Evolutionary conservation across 805 yeast genomes (phyloP).

Genomic region (Cyberlindnera lachancei): DNA sequence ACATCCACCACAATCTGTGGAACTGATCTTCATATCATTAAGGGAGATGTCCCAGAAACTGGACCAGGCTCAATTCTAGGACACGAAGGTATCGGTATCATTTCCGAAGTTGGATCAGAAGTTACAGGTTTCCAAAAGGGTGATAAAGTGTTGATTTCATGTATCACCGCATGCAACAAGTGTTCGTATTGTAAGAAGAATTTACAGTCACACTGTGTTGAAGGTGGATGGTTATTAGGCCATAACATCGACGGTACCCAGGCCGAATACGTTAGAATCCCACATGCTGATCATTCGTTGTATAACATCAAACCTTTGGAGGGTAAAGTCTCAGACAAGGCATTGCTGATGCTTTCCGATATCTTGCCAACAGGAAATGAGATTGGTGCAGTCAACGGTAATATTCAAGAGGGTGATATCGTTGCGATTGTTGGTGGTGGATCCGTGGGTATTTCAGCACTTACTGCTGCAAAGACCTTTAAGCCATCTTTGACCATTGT

Average conservation of each 20-base stretch:
- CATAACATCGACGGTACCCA: constrained; percentile 64
- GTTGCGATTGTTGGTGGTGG: constrained; percentile 65
- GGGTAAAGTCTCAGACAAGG: constrained; percentile 35
- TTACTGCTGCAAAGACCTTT: constrained; percentile 43
- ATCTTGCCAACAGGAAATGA: constrained; percentile 64
- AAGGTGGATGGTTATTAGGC: constrained; percentile 47
- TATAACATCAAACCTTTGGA: constrained; percentile 25
- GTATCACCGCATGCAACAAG: constrained; percentile 54
- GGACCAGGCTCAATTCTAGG: constrained; percentile 44
- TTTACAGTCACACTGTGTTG: constrained; percentile 53
- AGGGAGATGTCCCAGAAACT: constrained; percentile 52
- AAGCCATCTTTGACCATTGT: constrained; percentile 51
- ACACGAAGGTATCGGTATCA: constrained; percentile 55
- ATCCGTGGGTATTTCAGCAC: constrained; percentile 60
- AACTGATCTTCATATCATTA: constrained; percentile 53
- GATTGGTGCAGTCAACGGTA: constrained; percentile 54
- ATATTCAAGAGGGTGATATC: constrained; percentile 43
- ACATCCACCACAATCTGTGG: constrained; percentile 59
- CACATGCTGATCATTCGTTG: constrained; percentile 37
- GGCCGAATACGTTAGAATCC: constrained; percentile 52
- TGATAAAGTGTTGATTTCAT: constrained; percentile 56
- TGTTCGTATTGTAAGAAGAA: constrained; percentile 50
- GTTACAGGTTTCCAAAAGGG: constrained; percentile 46
- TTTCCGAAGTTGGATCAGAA: constrained; percentile 39
- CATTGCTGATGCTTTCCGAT: constrained; percentile 53